phyloP scores from a whole-genome alignment of 441 rosid genomes.

The Rhodomyrtus psidioides region DNA sequence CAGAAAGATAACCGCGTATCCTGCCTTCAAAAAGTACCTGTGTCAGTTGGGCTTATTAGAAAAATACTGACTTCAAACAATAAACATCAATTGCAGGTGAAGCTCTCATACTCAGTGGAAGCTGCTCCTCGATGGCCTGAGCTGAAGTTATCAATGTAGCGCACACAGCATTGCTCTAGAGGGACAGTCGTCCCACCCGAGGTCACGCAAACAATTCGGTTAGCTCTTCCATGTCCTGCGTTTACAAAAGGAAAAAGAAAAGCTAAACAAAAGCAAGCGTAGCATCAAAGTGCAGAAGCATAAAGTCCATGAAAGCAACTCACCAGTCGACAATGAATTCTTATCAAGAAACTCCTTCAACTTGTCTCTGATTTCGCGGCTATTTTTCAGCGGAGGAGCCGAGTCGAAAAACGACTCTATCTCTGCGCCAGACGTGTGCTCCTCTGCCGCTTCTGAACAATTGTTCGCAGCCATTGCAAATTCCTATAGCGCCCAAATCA shows the following conservation, averaged over 20 bases:
- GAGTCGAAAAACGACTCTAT: slow-evolving; percentile 51
- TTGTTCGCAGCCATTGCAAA: slow-evolving; percentile 22
- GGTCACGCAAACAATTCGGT: slow-evolving; percentile 69
- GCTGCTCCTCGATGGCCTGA: slow-evolving; percentile 91
- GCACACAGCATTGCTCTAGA: slow-evolving; percentile 58
- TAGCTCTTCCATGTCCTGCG: slow-evolving; percentile 26
- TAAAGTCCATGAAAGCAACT: background rate
- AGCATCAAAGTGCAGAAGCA: background rate
- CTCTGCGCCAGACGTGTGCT: slow-evolving; percentile 16
- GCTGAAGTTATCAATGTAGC: slow-evolving; percentile 84
- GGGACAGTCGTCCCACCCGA: slow-evolving; percentile 70
- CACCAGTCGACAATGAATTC: slow-evolving; percentile 29
- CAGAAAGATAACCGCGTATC: slow-evolving; percentile 80
- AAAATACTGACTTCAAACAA: background rate
- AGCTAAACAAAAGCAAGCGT: background rate
- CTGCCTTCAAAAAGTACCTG: slow-evolving; percentile 73
- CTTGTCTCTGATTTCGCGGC: slow-evolving; percentile 17
- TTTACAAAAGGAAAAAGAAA: background rate
- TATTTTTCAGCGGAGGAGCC: slow-evolving; percentile 60
- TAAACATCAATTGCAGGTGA: background rate
- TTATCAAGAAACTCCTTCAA: slow-evolving; percentile 44
- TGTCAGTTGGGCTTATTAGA: background rate
- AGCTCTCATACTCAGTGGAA: slow-evolving; percentile 57
- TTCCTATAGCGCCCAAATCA: background rate
- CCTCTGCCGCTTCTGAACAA: background rate